phyloP scores from a whole-genome alignment of 352 stramenopile species.

The Phytophthora syringae region DNA sequence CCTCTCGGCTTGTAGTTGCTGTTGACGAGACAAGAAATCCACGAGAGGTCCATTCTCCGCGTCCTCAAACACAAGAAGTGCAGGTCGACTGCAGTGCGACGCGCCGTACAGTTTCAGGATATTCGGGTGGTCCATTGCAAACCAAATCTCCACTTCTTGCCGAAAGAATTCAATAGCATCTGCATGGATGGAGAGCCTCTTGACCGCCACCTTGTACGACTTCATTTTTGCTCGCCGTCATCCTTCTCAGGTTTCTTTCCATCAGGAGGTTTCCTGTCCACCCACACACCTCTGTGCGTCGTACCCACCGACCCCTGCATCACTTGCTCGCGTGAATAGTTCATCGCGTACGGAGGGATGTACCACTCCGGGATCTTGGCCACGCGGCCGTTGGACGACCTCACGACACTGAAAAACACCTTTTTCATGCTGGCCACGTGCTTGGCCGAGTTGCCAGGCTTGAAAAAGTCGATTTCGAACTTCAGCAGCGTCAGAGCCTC shows the following conservation, averaged over 20 bases:
- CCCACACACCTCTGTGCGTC: conserved; percentile 19
- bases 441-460: conserved; percentile 22
- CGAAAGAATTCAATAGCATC: conserved; percentile 34
- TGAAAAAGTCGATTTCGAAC: conserved; percentile 43
- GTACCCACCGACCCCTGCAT: conserved; percentile 23
- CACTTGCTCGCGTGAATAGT: conserved; percentile 13
- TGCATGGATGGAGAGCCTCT: conserved; percentile 23
- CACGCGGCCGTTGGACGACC: conserved; percentile 38
- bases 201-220: conserved; percentile 16
- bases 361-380: conserved; percentile 41
- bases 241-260: conserved; percentile 12
- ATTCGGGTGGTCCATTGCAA: conserved; percentile 25
- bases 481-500: conserved; percentile 44
- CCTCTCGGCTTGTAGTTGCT: conserved; percentile 4
- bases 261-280: conserved; percentile 16
- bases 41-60: conserved; percentile 20
- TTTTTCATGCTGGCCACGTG: conserved; percentile 45
- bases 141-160: conserved; percentile 42
- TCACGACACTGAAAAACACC: conserved; percentile 40
- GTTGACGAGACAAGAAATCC: conserved; percentile 11
- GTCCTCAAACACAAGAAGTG: conserved; percentile 33
- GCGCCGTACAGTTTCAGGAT: conserved; percentile 35
- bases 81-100: conserved; percentile 34
- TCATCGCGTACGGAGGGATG: conserved; percentile 29
- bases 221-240: not conserved